Evolutionary conservation across 2,329 filamentous ascomycete species (phyloP), one percentile per base, ranked within the genome.

Genomic region (Cercospora nicotianae): DNA sequence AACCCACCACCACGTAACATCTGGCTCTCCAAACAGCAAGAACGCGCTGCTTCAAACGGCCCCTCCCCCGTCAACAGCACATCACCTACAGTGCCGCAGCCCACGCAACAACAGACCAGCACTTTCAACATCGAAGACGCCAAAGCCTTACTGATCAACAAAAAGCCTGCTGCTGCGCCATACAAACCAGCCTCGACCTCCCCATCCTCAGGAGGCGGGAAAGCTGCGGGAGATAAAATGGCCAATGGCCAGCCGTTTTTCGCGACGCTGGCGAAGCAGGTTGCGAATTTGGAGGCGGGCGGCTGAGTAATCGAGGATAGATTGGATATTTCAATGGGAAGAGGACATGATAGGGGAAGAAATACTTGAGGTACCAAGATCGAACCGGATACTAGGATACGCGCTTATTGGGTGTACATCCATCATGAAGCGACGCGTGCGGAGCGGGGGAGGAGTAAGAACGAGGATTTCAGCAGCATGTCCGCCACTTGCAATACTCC

Each of bases 121-220:
- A 63, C 3, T 23, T 63, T 63, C 60, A 63, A 53, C 10, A 48
- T 63, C 36, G 60, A 63, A 31, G 60, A 63, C 16, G 60, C 60
- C 20, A 63, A 51, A 20, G 42, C 42, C 13, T 16, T 63, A 10
- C 45, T 63, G 4, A 33, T 58, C 53, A 58, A 31, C 26, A 63
- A 26, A 42, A 63, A 55, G 28, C 45, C 23, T 42, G 20, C 39
- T 9, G 60, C 42, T 3, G 18, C 45, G 12, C 60, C 60, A n/a
- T 63, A 63, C 45, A 55, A 53, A 36, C 60, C 60, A n/a, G 18
- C 45, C 10, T 48, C 53, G 13, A 2, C 3, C 12, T 23, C 53
- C 23, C 53, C 53, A 9, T 28, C 23, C 13, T 16, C 26, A 58
- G 53, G 16, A 31, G 53, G 45, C 20, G 20, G 45, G 8, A 51